A percentile compares a stretch with the other conserved stretches of the same genome.
Evolutionary conservation across 441 rosid genomes (phyloP).

Genomic region (Erysimum cheiri): DNA sequence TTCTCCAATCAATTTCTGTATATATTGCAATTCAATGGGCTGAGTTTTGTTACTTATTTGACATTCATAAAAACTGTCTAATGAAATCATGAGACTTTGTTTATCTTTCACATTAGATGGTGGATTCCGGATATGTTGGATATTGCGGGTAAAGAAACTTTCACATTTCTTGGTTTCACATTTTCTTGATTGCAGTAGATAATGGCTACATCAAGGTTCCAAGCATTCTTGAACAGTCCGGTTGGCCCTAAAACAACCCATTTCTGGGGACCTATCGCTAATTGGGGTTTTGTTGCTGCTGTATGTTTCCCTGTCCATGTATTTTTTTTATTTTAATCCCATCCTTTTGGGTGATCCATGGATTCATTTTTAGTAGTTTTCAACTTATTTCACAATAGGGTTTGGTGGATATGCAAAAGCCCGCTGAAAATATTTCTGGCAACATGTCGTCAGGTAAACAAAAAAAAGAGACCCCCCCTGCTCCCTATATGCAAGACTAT

Average conservation of each 20-base stretch:
- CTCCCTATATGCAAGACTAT: not conserved
- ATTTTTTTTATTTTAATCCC: conserved; percentile 8
- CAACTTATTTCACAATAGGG: conserved; percentile 61
- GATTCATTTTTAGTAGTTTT: not conserved
- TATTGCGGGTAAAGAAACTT: too few relatives aligned
- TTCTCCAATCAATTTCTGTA: too few relatives aligned
- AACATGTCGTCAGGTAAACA: conserved; percentile 87
- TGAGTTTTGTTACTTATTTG: too few relatives aligned
- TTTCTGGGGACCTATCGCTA: conserved; percentile 98
- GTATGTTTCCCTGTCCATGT: conserved; percentile 52
- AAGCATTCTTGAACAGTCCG: conserved; percentile 88
- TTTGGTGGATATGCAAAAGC: conserved; percentile 86
- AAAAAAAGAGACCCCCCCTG: not conserved
- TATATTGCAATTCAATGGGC: too few relatives aligned
- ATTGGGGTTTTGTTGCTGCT: conserved; percentile 93
- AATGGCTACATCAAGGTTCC: conserved; percentile 67
- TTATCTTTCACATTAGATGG: conserved; percentile 4
- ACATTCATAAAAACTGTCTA: not conserved
- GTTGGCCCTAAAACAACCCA: conserved; percentile 96
- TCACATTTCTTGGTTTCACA: not conserved
- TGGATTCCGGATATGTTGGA: not conserved
- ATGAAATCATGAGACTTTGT: not conserved
- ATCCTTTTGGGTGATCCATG: not conserved
- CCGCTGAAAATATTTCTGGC: conserved; percentile 94
- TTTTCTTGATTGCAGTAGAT: too few relatives aligned